Evolutionary conservation across 2,329 filamentous ascomycete genomes (phyloP).

Genomic region (Juglanconis sp.): DNA sequence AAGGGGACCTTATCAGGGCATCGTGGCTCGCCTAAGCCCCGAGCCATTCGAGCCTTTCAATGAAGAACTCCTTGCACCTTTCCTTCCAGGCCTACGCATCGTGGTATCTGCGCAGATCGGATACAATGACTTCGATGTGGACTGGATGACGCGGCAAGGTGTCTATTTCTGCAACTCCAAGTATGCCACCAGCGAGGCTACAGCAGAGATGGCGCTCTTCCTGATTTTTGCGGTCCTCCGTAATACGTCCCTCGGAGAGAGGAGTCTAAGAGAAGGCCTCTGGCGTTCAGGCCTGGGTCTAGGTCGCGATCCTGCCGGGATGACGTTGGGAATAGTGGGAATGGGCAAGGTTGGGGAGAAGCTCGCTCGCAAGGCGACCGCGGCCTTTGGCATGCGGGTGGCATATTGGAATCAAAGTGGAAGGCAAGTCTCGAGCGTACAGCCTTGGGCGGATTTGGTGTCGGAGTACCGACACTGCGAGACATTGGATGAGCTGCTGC

Average conservation of each 20-base stretch:
- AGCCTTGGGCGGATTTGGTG: constrained; percentile 49
- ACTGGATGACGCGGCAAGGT: constrained; percentile 3
- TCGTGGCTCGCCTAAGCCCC: constrained; percentile 1
- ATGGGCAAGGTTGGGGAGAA: constrained; percentile 54
- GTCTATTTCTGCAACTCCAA: constrained; percentile 11
- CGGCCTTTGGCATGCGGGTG: constrained; percentile 1
- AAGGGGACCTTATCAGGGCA: background rate
- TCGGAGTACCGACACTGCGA: constrained; percentile 34
- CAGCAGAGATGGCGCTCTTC: constrained; percentile 9
- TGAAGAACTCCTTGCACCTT: constrained; percentile 2
- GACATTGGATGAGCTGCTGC: constrained; percentile 48
- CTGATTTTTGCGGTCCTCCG: constrained; percentile 1
- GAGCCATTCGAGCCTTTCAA: constrained; percentile 7
- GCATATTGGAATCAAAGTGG: constrained; percentile 8
- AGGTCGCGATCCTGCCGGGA: constrained; percentile 51
- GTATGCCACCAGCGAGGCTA: constrained; percentile 1
- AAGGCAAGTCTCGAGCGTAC: constrained; percentile 37
- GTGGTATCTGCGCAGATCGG: constrained; percentile 5
- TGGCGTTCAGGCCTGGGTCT: constrained; percentile 32
- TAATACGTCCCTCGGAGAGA: constrained; percentile 1
- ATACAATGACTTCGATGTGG: constrained; percentile 12
- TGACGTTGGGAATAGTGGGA: constrained; percentile 50
- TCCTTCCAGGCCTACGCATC: background rate
- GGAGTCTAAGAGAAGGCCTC: background rate
- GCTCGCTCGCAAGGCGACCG: constrained; percentile 20